These are phyloP conservation scores for Chytridium lagenaria DNA, from an alignment of 371 early-diverging fungal genomes.

Conservation along the genomic window DNA sequence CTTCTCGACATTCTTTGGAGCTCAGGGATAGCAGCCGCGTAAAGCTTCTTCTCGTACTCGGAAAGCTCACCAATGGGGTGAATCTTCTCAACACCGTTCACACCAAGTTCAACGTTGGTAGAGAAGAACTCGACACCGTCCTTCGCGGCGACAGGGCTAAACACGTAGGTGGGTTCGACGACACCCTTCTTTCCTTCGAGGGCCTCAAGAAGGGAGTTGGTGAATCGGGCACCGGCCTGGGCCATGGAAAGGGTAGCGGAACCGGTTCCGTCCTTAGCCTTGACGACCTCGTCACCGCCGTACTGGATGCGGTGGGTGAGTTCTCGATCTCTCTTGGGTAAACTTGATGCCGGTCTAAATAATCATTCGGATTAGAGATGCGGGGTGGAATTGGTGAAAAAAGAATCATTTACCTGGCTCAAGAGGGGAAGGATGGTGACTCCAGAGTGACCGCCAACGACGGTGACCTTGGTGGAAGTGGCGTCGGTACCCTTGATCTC, in stretches of 20 bases:
- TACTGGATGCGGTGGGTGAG: conserved; percentile 98
- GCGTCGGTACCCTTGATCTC: conserved; percentile 93
- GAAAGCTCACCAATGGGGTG: conserved; percentile 84
- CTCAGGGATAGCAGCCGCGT: conserved; percentile 86
- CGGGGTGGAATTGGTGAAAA: background rate
- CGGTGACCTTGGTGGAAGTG: conserved; percentile 93
- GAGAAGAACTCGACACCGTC: conserved; percentile 93
- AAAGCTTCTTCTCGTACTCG: conserved; percentile 90
- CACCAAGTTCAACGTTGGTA: conserved; percentile 92
- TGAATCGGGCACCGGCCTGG: conserved; percentile 87
- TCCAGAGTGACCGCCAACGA: conserved; percentile 84
- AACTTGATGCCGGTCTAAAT: conserved; percentile 84
- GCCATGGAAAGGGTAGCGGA: conserved; percentile 98
- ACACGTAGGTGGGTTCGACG: conserved; percentile 92
- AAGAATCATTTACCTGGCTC: conserved; percentile 43
- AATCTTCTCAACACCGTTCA: conserved; percentile 91
- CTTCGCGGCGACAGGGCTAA: conserved; percentile 73
- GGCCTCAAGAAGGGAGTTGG: conserved; percentile 91
- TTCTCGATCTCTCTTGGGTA: conserved; percentile 88
- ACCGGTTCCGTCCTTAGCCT: conserved; percentile 98
- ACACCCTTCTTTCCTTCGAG: conserved; percentile 80
- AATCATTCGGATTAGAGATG: conserved; percentile 45
- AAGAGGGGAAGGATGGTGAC: conserved; percentile 64
- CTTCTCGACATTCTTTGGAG: conserved; percentile 86
- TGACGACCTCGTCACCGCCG: conserved; percentile 99